Percentiles rank a stretch among this genome's conserved stretches.
Conservation (phyloP, 805 yeast species). For the Suhomyces xylopsoci region DNA sequence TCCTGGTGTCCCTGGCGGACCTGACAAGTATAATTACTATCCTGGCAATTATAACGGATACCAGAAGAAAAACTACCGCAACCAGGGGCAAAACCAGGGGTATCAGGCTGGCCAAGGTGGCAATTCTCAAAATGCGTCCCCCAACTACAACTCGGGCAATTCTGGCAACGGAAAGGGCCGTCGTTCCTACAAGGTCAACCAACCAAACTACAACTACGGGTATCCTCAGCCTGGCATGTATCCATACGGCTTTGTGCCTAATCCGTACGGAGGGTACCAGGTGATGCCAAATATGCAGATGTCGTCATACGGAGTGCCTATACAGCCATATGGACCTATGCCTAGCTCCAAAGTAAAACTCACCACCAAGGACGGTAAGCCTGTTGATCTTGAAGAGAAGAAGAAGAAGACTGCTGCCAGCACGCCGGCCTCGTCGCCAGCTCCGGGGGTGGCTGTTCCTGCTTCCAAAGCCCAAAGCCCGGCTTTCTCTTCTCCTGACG, state of each 20-base stretch:
- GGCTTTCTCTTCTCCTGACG: slow-evolving; percentile 6
- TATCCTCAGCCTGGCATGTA: slow-evolving; percentile 24
- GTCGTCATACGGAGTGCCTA: slow-evolving; percentile 3
- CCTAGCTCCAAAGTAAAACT: slow-evolving; percentile 30
- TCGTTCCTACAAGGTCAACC: slow-evolving; percentile 12
- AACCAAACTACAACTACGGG: slow-evolving; percentile 21
- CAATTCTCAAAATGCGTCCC: neutral
- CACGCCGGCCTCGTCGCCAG: slow-evolving; percentile 33
- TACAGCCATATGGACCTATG: slow-evolving; percentile 8
- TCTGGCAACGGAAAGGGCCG: slow-evolving; percentile 5
- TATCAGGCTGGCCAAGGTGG: neutral
- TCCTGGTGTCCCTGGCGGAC: slow-evolving; percentile 2
- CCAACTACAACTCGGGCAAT: slow-evolving; percentile 1
- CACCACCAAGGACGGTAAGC: slow-evolving; percentile 43
- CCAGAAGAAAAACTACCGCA: slow-evolving; percentile 11
- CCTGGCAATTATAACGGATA: slow-evolving; percentile 11
- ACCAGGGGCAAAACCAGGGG: neutral
- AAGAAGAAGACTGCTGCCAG: slow-evolving; percentile 25
- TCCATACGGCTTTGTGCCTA: slow-evolving; percentile 26
- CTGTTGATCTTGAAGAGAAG: slow-evolving; percentile 41
- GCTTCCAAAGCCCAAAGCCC: slow-evolving; percentile 10
- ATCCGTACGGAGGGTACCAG: slow-evolving; percentile 21
- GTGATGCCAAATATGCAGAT: slow-evolving; percentile 17
- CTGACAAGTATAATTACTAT: slow-evolving; percentile 3
- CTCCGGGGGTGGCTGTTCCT: slow-evolving; percentile 12